phyloP scores from a whole-genome alignment of 2,329 filamentous ascomycete genomes.

The Aspergillus fumigatus region DNA sequence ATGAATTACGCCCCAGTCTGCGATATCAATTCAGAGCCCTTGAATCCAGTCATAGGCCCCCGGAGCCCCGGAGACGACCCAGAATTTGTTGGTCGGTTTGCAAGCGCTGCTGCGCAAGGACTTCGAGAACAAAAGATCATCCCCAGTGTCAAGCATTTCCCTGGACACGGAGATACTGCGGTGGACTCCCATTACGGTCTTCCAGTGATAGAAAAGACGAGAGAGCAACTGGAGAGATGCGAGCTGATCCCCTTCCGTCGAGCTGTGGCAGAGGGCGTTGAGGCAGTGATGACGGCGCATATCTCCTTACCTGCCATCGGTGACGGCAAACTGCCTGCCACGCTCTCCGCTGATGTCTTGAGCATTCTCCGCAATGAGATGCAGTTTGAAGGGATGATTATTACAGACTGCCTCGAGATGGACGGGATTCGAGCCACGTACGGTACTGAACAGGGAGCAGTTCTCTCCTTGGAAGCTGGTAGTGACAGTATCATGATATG shows the following conservation, averaged over 20 bases:
- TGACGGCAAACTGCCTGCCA: conserved; percentile 34
- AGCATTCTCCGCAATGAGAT: conserved; percentile 40
- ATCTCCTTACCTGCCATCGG: conserved; percentile 38
- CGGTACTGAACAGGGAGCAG: conserved; percentile 38
- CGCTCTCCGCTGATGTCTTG: conserved; percentile 34
- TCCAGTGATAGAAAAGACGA: conserved; percentile 36
- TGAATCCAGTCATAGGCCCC: conserved; percentile 43
- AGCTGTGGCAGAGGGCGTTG: conserved; percentile 38
- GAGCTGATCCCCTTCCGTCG: conserved; percentile 44
- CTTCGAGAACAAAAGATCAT: conserved; percentile 37
- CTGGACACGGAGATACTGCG: conserved; percentile 43
- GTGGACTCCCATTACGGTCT: conserved; percentile 43
- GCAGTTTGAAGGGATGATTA: conserved; percentile 41
- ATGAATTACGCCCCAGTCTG: conserved; percentile 46
- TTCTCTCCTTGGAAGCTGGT: conserved; percentile 41
- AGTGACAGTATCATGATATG: conserved; percentile 46
- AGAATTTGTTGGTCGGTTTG: conserved; percentile 38
- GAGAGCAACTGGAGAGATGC: conserved; percentile 35
- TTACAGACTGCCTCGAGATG: conserved; percentile 46
- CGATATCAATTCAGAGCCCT: conserved; percentile 43
- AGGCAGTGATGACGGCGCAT: conserved; percentile 45
- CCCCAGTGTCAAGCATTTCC: conserved; percentile 45
- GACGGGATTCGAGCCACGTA: conserved; percentile 40
- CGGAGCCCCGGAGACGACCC: conserved; percentile 42
- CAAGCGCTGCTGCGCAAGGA: conserved; percentile 36